These are phyloP conservation scores for Termitomyces sp. DNA, from an alignment of 768 basidiomycete species.

Conservation along the genomic window DNA sequence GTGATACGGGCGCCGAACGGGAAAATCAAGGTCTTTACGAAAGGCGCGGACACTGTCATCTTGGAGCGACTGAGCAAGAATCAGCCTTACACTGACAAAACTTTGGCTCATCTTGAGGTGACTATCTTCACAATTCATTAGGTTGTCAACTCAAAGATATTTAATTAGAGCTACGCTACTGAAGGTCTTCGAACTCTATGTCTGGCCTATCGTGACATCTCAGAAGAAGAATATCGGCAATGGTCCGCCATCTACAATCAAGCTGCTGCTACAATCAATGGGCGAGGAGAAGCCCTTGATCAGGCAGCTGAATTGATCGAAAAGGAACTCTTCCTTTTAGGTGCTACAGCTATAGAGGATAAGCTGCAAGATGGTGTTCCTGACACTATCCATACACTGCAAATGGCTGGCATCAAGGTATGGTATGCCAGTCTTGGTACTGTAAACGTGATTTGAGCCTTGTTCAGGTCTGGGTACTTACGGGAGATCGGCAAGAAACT, in stretches of 20 bases:
- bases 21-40: constrained; percentile 91
- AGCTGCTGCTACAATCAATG: constrained; percentile 93
- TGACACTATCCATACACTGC: constrained; percentile 95
- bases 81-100: constrained; percentile 83
- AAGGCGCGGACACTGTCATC: constrained; percentile 98
- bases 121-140: constrained; percentile 14
- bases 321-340: constrained; percentile 87
- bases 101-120: constrained; percentile 88
- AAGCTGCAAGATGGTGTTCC: constrained; percentile 98
- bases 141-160: constrained; percentile 3
- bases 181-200: constrained; percentile 97
- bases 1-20: constrained; percentile 85
- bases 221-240: constrained; percentile 85
- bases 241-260: constrained; percentile 88
- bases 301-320: constrained; percentile 95
- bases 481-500: constrained; percentile 97
- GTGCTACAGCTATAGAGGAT: constrained; percentile 98
- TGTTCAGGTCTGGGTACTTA: constrained; percentile 89
- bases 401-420: constrained; percentile 97
- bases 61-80: constrained; percentile 86
- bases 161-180: constrained; percentile 83
- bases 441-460: background rate
- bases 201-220: constrained; percentile 89
- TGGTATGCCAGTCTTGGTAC: background rate
- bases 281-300: constrained; percentile 92